Percentiles rank a stretch among this genome's conserved stretches.
Evolutionary conservation across 2,329 filamentous ascomycete species (phyloP).

Genomic region (Aspergillus ibericus): DNA sequence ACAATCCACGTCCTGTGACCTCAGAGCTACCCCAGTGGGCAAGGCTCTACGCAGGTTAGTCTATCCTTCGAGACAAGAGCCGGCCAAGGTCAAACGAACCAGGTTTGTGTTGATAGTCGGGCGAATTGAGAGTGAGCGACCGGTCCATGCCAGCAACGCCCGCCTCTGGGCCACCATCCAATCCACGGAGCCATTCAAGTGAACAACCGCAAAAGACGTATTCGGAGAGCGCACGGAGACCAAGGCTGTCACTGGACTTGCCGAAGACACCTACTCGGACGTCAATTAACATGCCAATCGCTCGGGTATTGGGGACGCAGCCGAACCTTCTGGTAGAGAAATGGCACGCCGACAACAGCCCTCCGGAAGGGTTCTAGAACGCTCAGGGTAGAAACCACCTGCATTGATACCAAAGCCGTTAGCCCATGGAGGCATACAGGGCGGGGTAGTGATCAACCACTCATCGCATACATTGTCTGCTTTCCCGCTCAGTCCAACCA

Average conservation of each 20-base stretch:
- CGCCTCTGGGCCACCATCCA: conserved; percentile 90
- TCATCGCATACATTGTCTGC: conserved; percentile 72
- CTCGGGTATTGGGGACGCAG: background rate
- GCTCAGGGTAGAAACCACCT: conserved; percentile 87
- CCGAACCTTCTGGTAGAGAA: conserved; percentile 76
- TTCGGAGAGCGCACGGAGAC: conserved; percentile 84
- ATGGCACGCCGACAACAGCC: conserved; percentile 80
- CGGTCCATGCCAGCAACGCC: conserved; percentile 93
- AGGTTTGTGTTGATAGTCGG: conserved; percentile 74
- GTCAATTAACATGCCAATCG: conserved; percentile 13
- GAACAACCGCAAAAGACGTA: conserved; percentile 82
- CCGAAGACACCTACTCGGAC: conserved; percentile 68
- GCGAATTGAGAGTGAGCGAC: conserved; percentile 74
- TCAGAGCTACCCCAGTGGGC: conserved; percentile 91
- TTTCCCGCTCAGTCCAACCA: conserved; percentile 87
- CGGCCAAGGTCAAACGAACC: conserved; percentile 39
- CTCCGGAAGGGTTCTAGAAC: conserved; percentile 81
- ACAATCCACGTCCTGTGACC: conserved; percentile 81
- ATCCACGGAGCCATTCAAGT: conserved; percentile 89
- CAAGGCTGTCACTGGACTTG: conserved; percentile 81
- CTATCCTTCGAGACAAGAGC: background rate
- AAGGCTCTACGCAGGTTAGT: conserved; percentile 57
- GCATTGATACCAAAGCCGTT: conserved; percentile 9
- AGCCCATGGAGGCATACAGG: background rate
- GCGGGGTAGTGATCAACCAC: background rate